A percentile compares a stretch with the other conserved stretches of the same genome.
These are phyloP conservation scores for Botryosphaeria agaves DNA, from an alignment of 2,329 filamentous ascomycete species.

Conservation along the genomic window DNA sequence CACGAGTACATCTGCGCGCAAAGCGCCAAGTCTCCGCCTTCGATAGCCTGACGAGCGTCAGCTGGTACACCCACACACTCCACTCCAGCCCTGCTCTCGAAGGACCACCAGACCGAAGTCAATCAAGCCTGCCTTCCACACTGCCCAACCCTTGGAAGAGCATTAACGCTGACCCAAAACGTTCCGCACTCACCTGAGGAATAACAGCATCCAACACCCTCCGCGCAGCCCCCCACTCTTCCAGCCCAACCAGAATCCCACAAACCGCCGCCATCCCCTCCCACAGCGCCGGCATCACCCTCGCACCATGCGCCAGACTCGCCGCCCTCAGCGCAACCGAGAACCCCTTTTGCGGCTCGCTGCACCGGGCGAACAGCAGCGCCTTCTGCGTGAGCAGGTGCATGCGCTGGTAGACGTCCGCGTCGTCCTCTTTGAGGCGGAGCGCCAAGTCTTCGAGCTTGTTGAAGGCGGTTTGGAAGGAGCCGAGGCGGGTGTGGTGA, in stretches of 20 bases:
- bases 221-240: constrained; percentile 51
- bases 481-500: constrained; percentile 34
- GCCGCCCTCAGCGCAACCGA: constrained; percentile 61
- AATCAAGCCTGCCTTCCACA: no score
- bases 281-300: constrained; percentile 55
- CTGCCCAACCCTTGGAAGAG: no score
- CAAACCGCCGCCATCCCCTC: constrained; percentile 50
- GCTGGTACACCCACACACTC: not conserved
- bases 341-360: constrained; percentile 58
- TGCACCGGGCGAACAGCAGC: constrained; percentile 45
- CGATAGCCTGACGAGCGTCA: constrained; percentile 30
- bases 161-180: not conserved
- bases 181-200: constrained; percentile 40
- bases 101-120: not conserved
- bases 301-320: constrained; percentile 51
- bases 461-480: constrained; percentile 35
- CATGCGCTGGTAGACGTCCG: constrained; percentile 51
- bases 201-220: constrained; percentile 51
- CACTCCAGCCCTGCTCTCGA: not conserved
- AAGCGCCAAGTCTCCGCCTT: constrained; percentile 46
- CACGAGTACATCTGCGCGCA: constrained; percentile 50
- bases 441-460: constrained; percentile 35
- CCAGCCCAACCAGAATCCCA: constrained; percentile 49
- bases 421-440: constrained; percentile 33
- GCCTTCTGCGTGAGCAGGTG: constrained; percentile 58